Percentiles rank a stretch among this genome's conserved stretches.
phyloP scores from a whole-genome alignment of 2,329 filamentous ascomycete species.

The Trichoderma citrinoviride region DNA sequence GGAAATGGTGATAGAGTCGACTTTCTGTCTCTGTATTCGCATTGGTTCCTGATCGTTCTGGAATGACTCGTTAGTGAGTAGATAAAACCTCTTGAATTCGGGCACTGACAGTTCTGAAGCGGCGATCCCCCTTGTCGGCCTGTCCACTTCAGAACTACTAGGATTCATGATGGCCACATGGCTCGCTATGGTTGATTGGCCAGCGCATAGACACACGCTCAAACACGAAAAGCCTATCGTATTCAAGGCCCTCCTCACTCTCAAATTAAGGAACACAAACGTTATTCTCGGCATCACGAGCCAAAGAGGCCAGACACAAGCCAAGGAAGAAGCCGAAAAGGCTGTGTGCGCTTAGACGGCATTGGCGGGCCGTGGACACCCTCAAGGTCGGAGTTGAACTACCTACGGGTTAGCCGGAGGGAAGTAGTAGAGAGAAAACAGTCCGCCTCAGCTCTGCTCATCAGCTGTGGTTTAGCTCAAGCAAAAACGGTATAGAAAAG shows the following conservation, averaged over 20 bases:
- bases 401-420: not conserved
- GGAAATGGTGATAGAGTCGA: not conserved
- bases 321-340: not conserved
- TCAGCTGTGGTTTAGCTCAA: not conserved
- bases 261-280: not conserved
- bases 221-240: not conserved
- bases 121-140: not conserved
- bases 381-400: not conserved
- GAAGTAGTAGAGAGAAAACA: not conserved
- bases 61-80: not conserved
- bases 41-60: not conserved
- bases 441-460: not conserved
- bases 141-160: not conserved
- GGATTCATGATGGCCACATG: not conserved
- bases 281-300: slow-evolving; percentile 20
- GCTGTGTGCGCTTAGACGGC: slow-evolving; percentile 3
- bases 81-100: no score
- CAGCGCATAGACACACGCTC: slow-evolving; percentile 5
- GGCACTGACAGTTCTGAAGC: not conserved
- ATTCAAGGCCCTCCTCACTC: not conserved
- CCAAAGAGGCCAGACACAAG: not conserved
- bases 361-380: slow-evolving; percentile 2
- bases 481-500: not conserved
- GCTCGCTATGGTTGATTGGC: not conserved
- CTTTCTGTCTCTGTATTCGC: not conserved